Conservation (phyloP, 768 basidiomycete genomes). For the Kwoniella newhampshirensis region DNA sequence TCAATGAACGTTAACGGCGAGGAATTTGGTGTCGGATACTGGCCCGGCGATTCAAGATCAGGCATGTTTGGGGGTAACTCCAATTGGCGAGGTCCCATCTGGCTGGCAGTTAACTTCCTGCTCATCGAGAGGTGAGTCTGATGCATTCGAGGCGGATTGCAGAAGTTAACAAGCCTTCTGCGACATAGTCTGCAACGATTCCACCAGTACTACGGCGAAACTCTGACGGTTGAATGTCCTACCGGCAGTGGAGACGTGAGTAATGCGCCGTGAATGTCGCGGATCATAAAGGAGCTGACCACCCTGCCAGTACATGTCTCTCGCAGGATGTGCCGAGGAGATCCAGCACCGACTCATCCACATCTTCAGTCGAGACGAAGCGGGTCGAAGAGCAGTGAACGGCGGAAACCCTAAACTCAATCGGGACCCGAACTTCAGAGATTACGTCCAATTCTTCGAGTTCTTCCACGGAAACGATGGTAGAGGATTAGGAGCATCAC, state of each 20-base stretch:
- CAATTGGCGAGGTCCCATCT: slow-evolving; percentile 87
- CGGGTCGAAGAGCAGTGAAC: slow-evolving; percentile 85
- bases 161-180: neutral
- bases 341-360: slow-evolving; percentile 99
- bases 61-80: slow-evolving; percentile 81
- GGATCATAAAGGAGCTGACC: slow-evolving; percentile 4
- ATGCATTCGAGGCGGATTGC: neutral
- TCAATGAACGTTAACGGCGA: slow-evolving; percentile 91
- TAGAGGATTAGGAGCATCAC: slow-evolving; percentile 89
- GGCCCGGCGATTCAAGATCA: slow-evolving; percentile 95
- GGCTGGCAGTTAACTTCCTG: slow-evolving; percentile 95
- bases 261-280: neutral
- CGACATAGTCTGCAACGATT: slow-evolving; percentile 74
- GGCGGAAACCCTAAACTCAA: slow-evolving; percentile 85
- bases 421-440: slow-evolving; percentile 89
- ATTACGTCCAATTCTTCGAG: slow-evolving; percentile 97
- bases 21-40: slow-evolving; percentile 87
- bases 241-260: slow-evolving; percentile 81
- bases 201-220: slow-evolving; percentile 89
- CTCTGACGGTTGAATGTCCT: slow-evolving; percentile 90
- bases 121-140: slow-evolving; percentile 72
- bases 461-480: slow-evolving; percentile 96
- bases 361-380: slow-evolving; percentile 88
- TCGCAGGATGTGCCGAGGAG: slow-evolving; percentile 90
- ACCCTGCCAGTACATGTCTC: slow-evolving; percentile 71